These are phyloP conservation scores for Penicillium riverlandense DNA, from an alignment of 495 filamentous ascomycete genomes.

Conservation along the genomic window DNA sequence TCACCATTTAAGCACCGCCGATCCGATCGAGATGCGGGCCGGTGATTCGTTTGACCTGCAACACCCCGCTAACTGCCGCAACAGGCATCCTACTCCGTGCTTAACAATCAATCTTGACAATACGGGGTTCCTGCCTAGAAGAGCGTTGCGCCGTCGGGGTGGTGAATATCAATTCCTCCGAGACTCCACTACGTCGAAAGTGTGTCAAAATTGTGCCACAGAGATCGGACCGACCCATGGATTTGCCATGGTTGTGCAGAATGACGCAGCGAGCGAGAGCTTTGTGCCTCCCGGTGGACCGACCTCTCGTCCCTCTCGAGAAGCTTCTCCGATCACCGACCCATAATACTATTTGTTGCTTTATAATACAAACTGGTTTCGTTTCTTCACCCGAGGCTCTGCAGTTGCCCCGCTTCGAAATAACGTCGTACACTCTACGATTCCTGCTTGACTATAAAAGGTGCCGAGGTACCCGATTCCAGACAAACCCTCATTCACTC, in stretches of 20 bases:
- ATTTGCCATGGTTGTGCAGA: conserved; percentile 1
- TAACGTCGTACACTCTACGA: too few relatives aligned
- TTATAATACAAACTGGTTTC: conserved; percentile 12
- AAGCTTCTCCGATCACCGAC: conserved; percentile 21
- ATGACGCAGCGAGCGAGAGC: neutral
- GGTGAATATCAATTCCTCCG: conserved; percentile 11
- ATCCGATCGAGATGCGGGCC: neutral
- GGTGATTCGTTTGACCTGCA: too few relatives aligned
- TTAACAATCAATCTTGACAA: conserved; percentile 1
- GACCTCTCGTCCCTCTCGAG: conserved; percentile 12
- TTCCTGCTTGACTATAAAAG: conserved; percentile 4
- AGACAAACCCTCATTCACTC: too few relatives aligned
- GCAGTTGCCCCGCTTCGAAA: conserved; percentile 11
- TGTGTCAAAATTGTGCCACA: neutral
- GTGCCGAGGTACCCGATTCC: too few relatives aligned
- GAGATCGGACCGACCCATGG: too few relatives aligned
- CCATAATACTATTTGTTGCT: conserved; percentile 8
- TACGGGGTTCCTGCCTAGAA: conserved; percentile 24
- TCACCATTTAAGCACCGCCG: too few relatives aligned
- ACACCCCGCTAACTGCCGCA: neutral
- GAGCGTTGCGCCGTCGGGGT: conserved; percentile 15
- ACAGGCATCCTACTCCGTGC: conserved; percentile 2
- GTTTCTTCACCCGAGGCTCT: conserved; percentile 11
- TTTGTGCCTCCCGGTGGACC: neutral
- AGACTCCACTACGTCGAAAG: conserved; percentile 10